Evolutionary conservation across 2,329 filamentous ascomycete species (phyloP).

Genomic region (Colletotrichum filicis): DNA sequence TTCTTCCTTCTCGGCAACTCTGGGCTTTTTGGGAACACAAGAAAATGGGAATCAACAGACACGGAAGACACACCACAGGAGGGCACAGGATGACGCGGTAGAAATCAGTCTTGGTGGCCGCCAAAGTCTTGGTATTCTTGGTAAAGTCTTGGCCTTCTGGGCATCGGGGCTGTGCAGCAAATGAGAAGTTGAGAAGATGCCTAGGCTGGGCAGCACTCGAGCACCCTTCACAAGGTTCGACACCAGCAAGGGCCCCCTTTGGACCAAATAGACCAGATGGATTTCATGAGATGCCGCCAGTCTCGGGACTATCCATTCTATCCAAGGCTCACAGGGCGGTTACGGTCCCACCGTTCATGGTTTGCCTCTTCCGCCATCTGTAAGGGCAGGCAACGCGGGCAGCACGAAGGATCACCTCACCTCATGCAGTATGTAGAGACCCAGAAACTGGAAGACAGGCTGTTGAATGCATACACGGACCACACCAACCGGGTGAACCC

Average conservation of each 20-base stretch:
- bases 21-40: neutral
- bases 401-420: neutral
- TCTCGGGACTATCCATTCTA: neutral
- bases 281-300: neutral
- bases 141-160: slow-evolving; percentile 37
- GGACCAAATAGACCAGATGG: neutral
- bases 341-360: neutral
- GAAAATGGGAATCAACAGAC: slow-evolving; percentile 2
- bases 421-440: neutral
- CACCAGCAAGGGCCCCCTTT: neutral
- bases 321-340: neutral
- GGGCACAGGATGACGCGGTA: slow-evolving; percentile 34
- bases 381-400: neutral
- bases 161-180: slow-evolving; percentile 37
- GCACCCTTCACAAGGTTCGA: slow-evolving; percentile 7
- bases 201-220: neutral
- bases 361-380: neutral
- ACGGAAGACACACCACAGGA: neutral
- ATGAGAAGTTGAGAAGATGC: slow-evolving; percentile 32
- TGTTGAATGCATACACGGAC: neutral
- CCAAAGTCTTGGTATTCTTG: slow-evolving; percentile 37
- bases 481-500: neutral
- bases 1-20: neutral
- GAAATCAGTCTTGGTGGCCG: slow-evolving; percentile 33
- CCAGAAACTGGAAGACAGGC: neutral